Evolutionary conservation across 2,329 filamentous ascomycete species (phyloP), one percentile per base, ranked within the genome.

Genomic region (Pseudogymnoascus sp.): DNA sequence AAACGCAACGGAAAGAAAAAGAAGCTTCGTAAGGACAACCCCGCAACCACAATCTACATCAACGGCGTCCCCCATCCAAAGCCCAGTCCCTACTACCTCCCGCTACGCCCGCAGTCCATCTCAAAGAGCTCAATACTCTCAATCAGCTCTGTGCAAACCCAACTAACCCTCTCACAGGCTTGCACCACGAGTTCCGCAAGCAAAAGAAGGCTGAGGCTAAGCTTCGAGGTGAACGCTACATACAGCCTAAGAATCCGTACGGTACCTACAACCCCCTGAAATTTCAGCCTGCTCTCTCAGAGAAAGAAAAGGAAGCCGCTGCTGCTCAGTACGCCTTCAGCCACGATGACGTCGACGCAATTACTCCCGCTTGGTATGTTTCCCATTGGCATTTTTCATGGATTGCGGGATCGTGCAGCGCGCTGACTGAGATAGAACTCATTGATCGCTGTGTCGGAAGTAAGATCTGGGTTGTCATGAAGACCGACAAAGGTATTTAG

Each of bases 371-470:
- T 90, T 70, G 87, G 87, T 89, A 76, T 70, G 77, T 33, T 35
- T 64, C 69, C 11, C 66, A 68, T 63, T 64, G 19, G 35, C 33
- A 28, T 21, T 53, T n/a, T 23, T 50, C 28, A 28, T 19, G 44
- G 6, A 50, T 53, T 15, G 6, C n/a, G 23, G 9, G 26, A 53
- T 31, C 2, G 47, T 31, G 23, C 47, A 8, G 44, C 15, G 8
- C 23, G n/a, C 47, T 53, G n/a, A 31, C 47, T 2, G 4, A 31
- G 33, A 53, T 73, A 96, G 95, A 99, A 78, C 86, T 99, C 74
- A 97, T 99, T 77, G 95, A 99, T 81, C 97, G 97, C 78, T 99
- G 95, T 75, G 93, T 99, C 69, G 95, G 95, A 66, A 97, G 93
- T 63, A 89, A 89, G 72, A 97, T 99, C 76, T 97, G 93, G 93